Conservation (phyloP, 345 rosid species). For the Cardiospermum halicacabum region DNA sequence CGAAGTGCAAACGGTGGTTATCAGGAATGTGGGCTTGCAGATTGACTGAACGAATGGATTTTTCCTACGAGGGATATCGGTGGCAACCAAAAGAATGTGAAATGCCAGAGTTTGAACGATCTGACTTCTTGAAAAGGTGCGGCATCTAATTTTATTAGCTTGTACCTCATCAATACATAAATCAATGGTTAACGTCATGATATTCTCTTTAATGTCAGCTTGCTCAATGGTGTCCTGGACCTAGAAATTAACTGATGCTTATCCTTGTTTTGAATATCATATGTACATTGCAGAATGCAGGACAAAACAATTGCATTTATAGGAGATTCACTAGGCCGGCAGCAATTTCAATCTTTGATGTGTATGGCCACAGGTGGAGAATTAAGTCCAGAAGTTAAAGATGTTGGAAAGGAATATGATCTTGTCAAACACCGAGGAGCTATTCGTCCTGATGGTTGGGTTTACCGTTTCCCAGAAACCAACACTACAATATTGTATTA, state of each 20-base stretch:
- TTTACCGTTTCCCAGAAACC: slow-evolving; percentile 49
- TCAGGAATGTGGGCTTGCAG: slow-evolving; percentile 77
- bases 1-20: slow-evolving; percentile 63
- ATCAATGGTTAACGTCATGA: background rate
- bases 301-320: slow-evolving; percentile 75
- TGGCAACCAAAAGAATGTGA: slow-evolving; percentile 81
- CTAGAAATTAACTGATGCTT: background rate
- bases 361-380: slow-evolving; percentile 72
- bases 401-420: slow-evolving; percentile 57
- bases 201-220: background rate
- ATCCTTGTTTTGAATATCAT: background rate
- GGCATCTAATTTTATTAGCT: background rate
- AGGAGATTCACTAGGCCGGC: slow-evolving; percentile 83
- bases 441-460: slow-evolving; percentile 70
- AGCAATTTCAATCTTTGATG: slow-evolving; percentile 72
- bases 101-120: slow-evolving; percentile 54
- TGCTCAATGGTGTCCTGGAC: background rate
- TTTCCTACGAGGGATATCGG: slow-evolving; percentile 63
- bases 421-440: slow-evolving; percentile 47
- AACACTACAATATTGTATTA: slow-evolving; percentile 72
- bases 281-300: slow-evolving; percentile 49
- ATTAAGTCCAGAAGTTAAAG: slow-evolving; percentile 47
- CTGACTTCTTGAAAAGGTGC: slow-evolving; percentile 64
- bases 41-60: slow-evolving; percentile 52
- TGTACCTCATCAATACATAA: background rate